Evolutionary conservation across 2,329 filamentous ascomycete genomes (phyloP).

Genomic region (Pyrenophora graminea): DNA sequence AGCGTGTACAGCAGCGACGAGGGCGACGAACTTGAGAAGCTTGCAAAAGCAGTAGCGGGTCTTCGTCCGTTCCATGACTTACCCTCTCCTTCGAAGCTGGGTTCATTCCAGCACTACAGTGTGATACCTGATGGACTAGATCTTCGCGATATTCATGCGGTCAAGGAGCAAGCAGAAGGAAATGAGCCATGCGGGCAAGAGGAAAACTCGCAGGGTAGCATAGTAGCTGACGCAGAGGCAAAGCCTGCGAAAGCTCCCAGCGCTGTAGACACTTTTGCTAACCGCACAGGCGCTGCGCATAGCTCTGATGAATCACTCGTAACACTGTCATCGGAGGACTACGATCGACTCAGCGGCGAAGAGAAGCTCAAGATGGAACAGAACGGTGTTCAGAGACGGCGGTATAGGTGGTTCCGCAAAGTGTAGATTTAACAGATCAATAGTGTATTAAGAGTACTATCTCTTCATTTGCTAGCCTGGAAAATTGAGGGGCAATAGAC

Average conservation of each 20-base stretch:
- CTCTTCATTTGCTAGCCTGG: too few species aligned
- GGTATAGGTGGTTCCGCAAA: conserved; percentile 18
- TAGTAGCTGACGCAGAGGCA: background rate
- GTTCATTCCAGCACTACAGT: conserved; percentile 1
- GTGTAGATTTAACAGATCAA: background rate
- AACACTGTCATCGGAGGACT: background rate
- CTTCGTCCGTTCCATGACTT: background rate
- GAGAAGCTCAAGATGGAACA: background rate
- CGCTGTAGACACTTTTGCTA: background rate
- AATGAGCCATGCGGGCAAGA: background rate
- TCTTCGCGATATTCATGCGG: background rate
- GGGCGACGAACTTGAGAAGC: background rate
- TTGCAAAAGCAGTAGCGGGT: background rate
- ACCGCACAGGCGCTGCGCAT: accelerated
- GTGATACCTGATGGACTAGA: conserved; percentile 7
- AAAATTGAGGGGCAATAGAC: background rate
- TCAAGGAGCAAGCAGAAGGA: background rate
- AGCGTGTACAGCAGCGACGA: background rate
- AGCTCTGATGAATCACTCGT: background rate
- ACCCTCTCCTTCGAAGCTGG: background rate
- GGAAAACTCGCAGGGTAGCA: background rate
- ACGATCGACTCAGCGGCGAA: conserved; percentile 7
- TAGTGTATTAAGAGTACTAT: background rate
- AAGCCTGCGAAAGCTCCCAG: background rate
- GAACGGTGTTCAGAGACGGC: conserved; percentile 13